Percentiles rank a stretch among this genome's conserved stretches.
Conservation (phyloP, 2,329 filamentous ascomycete genomes). For the Achaetomium macrosporum region DNA sequence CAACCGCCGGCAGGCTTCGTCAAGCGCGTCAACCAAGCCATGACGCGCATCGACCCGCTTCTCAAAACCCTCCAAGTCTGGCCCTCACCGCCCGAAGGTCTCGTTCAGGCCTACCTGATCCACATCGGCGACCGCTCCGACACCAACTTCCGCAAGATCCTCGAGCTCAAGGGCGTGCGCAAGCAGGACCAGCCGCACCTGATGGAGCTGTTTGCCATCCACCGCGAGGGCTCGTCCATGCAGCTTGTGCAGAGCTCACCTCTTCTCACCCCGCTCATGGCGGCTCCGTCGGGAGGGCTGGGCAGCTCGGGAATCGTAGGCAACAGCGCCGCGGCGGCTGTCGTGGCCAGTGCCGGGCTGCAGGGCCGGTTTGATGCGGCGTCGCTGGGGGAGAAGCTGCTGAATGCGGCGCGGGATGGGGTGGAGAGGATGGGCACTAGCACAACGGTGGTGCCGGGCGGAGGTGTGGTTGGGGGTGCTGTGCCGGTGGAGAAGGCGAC, state of each 20-base stretch:
- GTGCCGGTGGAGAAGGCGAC: conserved; percentile 53
- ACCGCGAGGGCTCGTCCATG: conserved; percentile 69
- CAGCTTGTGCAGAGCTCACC: conserved; percentile 65
- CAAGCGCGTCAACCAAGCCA: conserved; percentile 78
- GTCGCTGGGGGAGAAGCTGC: conserved; percentile 76
- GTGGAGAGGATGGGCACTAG: conserved; percentile 70
- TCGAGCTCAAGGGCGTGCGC: conserved; percentile 89
- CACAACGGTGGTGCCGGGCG: conserved; percentile 38
- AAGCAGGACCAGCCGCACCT: conserved; percentile 77
- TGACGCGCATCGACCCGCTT: conserved; percentile 82
- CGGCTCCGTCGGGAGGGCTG: conserved; percentile 13
- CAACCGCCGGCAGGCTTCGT: conserved; percentile 58
- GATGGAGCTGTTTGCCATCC: conserved; percentile 74
- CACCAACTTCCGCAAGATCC: conserved; percentile 89
- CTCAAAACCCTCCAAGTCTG: conserved; percentile 96
- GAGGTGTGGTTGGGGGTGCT: conserved; percentile 29
- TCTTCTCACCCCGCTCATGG: conserved; percentile 62
- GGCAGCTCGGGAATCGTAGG: conserved; percentile 19
- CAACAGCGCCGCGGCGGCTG: conserved; percentile 22
- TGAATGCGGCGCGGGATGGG: conserved; percentile 81
- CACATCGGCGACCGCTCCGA: conserved; percentile 93
- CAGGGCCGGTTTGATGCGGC: conserved; percentile 70
- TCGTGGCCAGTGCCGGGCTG: conserved; percentile 29
- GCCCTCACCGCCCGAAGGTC: conserved; percentile 80
- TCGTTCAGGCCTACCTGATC: conserved; percentile 96